phyloP scores from a whole-genome alignment of 495 filamentous ascomycete species.

The Hypoxylon rickii region DNA sequence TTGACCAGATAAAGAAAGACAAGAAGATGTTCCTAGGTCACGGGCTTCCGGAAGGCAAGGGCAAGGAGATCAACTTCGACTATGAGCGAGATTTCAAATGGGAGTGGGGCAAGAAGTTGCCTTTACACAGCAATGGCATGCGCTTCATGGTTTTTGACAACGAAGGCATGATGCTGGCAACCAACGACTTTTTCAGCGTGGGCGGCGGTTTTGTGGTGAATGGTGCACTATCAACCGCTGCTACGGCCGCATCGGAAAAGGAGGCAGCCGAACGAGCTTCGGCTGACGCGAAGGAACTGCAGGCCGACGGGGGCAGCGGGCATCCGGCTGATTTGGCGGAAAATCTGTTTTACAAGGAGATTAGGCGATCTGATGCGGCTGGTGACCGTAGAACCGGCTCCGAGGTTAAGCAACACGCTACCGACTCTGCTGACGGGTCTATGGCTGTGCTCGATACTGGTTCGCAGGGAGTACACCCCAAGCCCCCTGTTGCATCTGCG shows the following conservation, averaged over 20 bases:
- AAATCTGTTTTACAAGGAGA: slow-evolving; percentile 46
- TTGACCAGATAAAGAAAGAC: slow-evolving; percentile 39
- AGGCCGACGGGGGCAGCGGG: slow-evolving; percentile 21
- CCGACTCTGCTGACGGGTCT: slow-evolving; percentile 17
- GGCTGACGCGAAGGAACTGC: slow-evolving; percentile 24
- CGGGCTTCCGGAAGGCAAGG: slow-evolving; percentile 33
- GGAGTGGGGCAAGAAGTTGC: slow-evolving; percentile 43
- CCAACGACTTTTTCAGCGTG: slow-evolving; percentile 45
- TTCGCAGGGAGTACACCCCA: neutral
- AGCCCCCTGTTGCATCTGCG: slow-evolving; percentile 7
- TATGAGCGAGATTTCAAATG: slow-evolving; percentile 43
- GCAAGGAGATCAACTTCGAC: slow-evolving; percentile 42
- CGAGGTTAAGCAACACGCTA: slow-evolving; percentile 31
- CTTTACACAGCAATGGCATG: slow-evolving; percentile 46
- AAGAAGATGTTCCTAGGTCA: slow-evolving; percentile 42
- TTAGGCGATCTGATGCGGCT: slow-evolving; percentile 38
- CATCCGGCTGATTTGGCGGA: slow-evolving; percentile 42
- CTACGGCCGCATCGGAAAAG: slow-evolving; percentile 12
- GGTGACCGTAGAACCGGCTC: slow-evolving; percentile 39
- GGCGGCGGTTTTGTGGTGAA: slow-evolving; percentile 46
- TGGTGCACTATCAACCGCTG: slow-evolving; percentile 39
- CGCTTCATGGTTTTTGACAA: slow-evolving; percentile 44
- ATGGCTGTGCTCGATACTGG: slow-evolving; percentile 20
- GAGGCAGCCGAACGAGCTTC: slow-evolving; percentile 16
- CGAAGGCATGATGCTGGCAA: slow-evolving; percentile 41